Conservation (phyloP, 345 rosid genomes). For the Raphanus sativus region DNA sequence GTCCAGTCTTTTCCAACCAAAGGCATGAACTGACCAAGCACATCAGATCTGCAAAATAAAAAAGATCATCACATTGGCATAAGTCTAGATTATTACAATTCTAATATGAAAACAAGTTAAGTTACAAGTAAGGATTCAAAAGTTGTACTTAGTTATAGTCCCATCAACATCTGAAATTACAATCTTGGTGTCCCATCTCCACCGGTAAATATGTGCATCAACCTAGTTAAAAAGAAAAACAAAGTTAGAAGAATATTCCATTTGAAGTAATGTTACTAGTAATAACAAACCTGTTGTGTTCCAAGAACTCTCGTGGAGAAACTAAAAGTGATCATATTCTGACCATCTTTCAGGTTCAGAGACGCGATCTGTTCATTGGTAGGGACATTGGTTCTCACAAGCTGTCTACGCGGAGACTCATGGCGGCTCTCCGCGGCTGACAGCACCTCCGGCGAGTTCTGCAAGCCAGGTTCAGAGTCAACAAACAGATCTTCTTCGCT, state of each 20-base stretch:
- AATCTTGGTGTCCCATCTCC: constrained; percentile 92
- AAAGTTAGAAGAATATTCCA: constrained; percentile 6
- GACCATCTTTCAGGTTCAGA: constrained; percentile 89
- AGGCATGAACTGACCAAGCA: constrained; percentile 96
- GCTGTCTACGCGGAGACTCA: constrained; percentile 66
- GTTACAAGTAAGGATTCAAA: constrained; percentile 1
- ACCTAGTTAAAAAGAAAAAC: constrained; percentile 50
- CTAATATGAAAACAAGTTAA: constrained; percentile 5
- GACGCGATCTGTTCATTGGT: constrained; percentile 87
- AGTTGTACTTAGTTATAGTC: constrained; percentile 82
- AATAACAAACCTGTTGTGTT: constrained; percentile 67
- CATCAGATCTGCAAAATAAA: constrained; percentile 70
- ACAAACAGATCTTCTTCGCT: constrained; percentile 72
- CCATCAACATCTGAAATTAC: constrained; percentile 97
- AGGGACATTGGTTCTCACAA: constrained; percentile 75
- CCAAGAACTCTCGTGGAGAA: constrained; percentile 89
- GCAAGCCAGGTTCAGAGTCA: constrained; percentile 67
- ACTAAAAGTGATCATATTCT: constrained; percentile 78
- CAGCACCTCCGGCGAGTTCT: constrained; percentile 35
- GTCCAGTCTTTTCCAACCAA: constrained; percentile 97
- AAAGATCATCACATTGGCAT: neutral
- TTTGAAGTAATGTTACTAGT: constrained; percentile 2
- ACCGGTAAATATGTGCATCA: constrained; percentile 86
- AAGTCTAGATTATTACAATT: neutral
- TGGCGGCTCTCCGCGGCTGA: constrained; percentile 36